Conservation (phyloP, 306 rosid species). For the Dryas octopetala region DNA sequence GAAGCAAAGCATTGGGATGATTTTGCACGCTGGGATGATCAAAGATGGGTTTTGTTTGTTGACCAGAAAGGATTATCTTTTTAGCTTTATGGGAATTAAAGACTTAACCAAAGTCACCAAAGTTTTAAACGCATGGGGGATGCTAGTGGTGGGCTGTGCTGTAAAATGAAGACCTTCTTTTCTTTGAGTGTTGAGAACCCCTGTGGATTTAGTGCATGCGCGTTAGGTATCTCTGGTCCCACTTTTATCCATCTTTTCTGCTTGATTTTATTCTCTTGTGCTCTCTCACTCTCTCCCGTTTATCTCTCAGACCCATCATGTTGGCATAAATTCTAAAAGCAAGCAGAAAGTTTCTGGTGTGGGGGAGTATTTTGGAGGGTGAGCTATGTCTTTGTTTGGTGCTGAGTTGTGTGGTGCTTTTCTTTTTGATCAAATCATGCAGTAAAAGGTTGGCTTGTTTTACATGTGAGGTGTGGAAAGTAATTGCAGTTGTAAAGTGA, state of each 20-base stretch:
- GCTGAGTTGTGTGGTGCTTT: slow-evolving; percentile 46
- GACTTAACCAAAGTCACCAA: slow-evolving; percentile 41
- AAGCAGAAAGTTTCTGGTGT: slow-evolving; percentile 48
- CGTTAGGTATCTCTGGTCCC: slow-evolving; percentile 70
- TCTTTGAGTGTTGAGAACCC: slow-evolving; percentile 45
- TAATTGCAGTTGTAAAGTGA: slow-evolving; percentile 39
- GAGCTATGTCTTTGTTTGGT: slow-evolving; percentile 44
- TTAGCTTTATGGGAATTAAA: slow-evolving; percentile 53
- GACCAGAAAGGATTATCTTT: slow-evolving; percentile 43
- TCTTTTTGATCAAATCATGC: slow-evolving; percentile 28
- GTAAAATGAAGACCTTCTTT: slow-evolving; percentile 57
- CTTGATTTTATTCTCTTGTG: slow-evolving; percentile 50
- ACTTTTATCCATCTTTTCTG: slow-evolving; percentile 34
- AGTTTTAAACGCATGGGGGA: slow-evolving; percentile 49
- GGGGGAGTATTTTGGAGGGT: slow-evolving; percentile 39
- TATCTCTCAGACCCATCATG: slow-evolving; percentile 42
- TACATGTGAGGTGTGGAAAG: slow-evolving; percentile 37
- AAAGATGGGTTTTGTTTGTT: slow-evolving; percentile 37
- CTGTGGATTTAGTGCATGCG: slow-evolving; percentile 75
- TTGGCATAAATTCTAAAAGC: slow-evolving; percentile 41
- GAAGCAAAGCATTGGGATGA: slow-evolving; percentile 31
- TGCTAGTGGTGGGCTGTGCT: slow-evolving; percentile 70
- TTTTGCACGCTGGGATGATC: slow-evolving; percentile 40
- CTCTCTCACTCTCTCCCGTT: slow-evolving; percentile 29
- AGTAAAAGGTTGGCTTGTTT: slow-evolving; percentile 60